These are phyloP conservation scores for Dictyostelium purpureum DNA, from an alignment of 78 protist genomes.

Conservation along the genomic window DNA sequence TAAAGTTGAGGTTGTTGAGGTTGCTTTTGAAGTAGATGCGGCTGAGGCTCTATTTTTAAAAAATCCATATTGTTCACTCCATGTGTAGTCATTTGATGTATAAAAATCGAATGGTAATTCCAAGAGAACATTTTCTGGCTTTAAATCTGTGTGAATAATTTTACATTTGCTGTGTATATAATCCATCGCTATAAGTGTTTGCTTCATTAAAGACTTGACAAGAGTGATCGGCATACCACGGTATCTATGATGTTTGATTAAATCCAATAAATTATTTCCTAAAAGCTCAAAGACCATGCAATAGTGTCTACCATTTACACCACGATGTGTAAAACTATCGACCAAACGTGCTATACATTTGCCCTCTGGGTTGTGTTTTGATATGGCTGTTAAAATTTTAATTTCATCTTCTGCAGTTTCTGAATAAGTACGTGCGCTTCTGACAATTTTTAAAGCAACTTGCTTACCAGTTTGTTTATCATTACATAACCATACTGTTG, in stretches of 20 bases:
- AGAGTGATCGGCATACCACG: constrained; percentile 92
- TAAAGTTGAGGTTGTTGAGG: neutral
- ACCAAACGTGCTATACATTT: constrained; percentile 47
- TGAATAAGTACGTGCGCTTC: constrained; percentile 90
- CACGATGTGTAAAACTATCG: constrained; percentile 89
- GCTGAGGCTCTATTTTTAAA: neutral
- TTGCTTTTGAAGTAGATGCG: neutral
- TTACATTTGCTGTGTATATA: constrained; percentile 90
- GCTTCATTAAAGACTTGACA: constrained; percentile 85
- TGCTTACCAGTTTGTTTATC: constrained; percentile 68
- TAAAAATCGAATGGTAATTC: neutral
- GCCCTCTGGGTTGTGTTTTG: constrained; percentile 1
- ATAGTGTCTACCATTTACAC: constrained; percentile 93
- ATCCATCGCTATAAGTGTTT: constrained; percentile 88
- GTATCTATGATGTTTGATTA: constrained; percentile 88
- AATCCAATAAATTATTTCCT: constrained; percentile 92
- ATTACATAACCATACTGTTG: constrained; percentile 97
- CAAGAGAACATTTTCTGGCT: constrained; percentile 97
- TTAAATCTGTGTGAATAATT: constrained; percentile 98
- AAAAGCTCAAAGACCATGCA: constrained; percentile 96
- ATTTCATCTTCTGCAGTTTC: constrained; percentile 96
- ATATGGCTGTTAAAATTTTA: constrained; percentile 52
- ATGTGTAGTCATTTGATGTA: constrained; percentile 14
- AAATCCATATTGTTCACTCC: constrained; percentile 63
- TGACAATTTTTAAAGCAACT: constrained; percentile 93